Conservation (phyloP, 352 stramenopile species). For the Phytophthora litchii region DNA sequence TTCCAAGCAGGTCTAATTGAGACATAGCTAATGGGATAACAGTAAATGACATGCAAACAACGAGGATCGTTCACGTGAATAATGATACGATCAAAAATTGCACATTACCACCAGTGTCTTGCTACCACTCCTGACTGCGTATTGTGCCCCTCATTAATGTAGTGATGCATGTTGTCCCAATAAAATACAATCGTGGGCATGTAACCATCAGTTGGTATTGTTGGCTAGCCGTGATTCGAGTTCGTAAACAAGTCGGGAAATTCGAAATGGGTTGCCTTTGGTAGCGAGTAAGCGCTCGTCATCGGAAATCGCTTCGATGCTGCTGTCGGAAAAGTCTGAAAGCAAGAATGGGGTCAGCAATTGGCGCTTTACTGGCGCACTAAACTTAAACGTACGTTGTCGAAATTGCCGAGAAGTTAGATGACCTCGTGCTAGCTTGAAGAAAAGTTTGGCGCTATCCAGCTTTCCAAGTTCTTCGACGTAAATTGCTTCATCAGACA, state of each 20-base stretch:
- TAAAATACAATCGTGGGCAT: constrained; percentile 23
- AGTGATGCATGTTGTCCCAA: constrained; percentile 15
- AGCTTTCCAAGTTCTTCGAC: constrained; percentile 44
- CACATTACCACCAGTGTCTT: constrained; percentile 22
- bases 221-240: constrained; percentile 25
- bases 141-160: constrained; percentile 14
- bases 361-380: not conserved
- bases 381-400: constrained; percentile 40
- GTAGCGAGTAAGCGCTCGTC: constrained; percentile 31
- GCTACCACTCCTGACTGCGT: constrained; percentile 7
- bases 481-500: constrained; percentile 33
- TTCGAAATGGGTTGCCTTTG: constrained; percentile 41
- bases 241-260: constrained; percentile 38
- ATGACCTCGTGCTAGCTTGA: constrained; percentile 46
- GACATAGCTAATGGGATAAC: constrained; percentile 10
- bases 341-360: constrained; percentile 1
- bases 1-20: constrained; percentile 41
- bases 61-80: not conserved
- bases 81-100: constrained; percentile 26
- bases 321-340: constrained; percentile 38
- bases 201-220: constrained; percentile 8
- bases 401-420: constrained; percentile 45
- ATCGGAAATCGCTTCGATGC: constrained; percentile 37
- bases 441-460: constrained; percentile 54
- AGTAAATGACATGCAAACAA: not conserved